Percentiles rank a stretch among this genome's conserved stretches.
These are phyloP conservation scores for Pichiaceae sp. DNA, from an alignment of 1,139 yeast genomes.

Conservation along the genomic window DNA sequence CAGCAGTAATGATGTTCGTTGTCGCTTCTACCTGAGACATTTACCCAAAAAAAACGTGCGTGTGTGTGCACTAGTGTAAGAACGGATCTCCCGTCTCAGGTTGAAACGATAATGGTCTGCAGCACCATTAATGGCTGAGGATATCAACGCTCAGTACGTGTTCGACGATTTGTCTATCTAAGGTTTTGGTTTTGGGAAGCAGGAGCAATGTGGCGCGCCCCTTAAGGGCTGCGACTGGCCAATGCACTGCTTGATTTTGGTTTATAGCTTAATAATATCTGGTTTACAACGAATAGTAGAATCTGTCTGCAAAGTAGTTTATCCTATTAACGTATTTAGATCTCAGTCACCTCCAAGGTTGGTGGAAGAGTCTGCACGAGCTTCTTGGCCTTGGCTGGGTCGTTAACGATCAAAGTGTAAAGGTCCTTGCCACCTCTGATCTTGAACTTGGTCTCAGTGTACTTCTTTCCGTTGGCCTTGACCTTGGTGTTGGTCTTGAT, in stretches of 20 bases:
- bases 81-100: not conserved
- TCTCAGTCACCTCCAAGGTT: constrained; percentile 45
- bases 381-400: constrained; percentile 97
- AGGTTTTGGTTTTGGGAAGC: constrained; percentile 1
- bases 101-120: constrained; percentile 21
- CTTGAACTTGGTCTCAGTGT: constrained; percentile 97
- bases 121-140: constrained; percentile 28
- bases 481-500: constrained; percentile 85
- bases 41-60: not conserved
- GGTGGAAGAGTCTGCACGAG: constrained; percentile 98
- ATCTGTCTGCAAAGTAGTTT: not conserved
- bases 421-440: constrained; percentile 93
- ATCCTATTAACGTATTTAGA: constrained; percentile 12
- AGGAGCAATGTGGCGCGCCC: constrained; percentile 25
- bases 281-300: not conserved
- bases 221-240: constrained; percentile 24
- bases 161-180: constrained; percentile 21
- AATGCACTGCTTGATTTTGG: not conserved
- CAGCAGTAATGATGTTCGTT: constrained; percentile 26
- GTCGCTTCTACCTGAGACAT: not conserved
- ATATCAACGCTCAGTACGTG: constrained; percentile 21
- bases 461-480: constrained; percentile 76
- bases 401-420: constrained; percentile 94
- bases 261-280: not conserved
- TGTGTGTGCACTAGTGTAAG: constrained; percentile 5